Base-by-base conservation (phyloP, 139 green algal species). In the Spirogloea muscicola region DNA sequence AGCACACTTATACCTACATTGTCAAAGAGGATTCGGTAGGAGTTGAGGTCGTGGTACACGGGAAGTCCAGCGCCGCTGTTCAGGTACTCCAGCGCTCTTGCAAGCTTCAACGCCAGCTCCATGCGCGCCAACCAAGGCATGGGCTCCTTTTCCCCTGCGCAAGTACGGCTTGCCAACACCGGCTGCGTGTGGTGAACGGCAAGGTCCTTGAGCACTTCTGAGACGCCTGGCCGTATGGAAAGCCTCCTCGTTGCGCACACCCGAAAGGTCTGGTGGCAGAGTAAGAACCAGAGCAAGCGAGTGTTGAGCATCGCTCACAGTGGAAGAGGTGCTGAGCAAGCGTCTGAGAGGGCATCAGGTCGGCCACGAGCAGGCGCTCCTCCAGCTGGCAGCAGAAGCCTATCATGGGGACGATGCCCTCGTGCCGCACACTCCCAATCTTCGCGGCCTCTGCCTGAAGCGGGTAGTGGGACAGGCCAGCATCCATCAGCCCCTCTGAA, bases 301-400 rank as follows among this genome's bases (percentile, higher is more conserved):
- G 10, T 25, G 43, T 25, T 10, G 43, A 13, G 43, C 10, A 13
- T 10, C 3, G 42, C 59, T 68, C 59, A 68, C 59, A 68, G 27
- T 68, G 59, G 18, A 68, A 68, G 27, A 68, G 59, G 59, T 38
- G 59, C 5, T 68, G 59, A 9, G 59, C 46, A 36, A 68, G 59
- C 4, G 59, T 68, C 4, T 29, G 48, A 3, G 29, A 31, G 10
- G 59, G 59, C 59, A 68, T 68, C 29, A 68, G 48, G 13, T 68
- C 59, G 10, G 59, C n/a, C 59, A 68, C 59, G 29, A 68, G 42
- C 10, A 68, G 6, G 6, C 59, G 59, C 13, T 18, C 43, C 59
- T 57, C 6, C 25, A 5, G 33, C 5, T 68, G 5, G 48, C 59
- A 55, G 59, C 59, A 68, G 27, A 68, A 68, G 41, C 59, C 59